phyloP scores from a whole-genome alignment of 2,329 filamentous ascomycete genomes.

The Beauveria varroae region DNA sequence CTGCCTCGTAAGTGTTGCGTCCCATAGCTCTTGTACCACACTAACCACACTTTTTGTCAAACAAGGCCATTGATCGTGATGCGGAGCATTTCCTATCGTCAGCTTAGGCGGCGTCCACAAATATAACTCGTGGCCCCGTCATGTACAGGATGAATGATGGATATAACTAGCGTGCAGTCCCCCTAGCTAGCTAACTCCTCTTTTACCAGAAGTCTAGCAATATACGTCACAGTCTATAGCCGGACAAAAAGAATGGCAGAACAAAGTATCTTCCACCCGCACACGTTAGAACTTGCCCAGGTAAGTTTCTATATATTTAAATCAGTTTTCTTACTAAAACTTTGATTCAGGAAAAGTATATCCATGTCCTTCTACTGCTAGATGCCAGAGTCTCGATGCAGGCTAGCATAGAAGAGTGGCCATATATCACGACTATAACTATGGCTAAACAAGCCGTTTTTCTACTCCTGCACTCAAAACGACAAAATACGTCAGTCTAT shows the following conservation, averaged over 20 bases:
- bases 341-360: not conserved
- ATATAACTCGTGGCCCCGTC: slow-evolving; percentile 22
- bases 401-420: not conserved
- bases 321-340: not conserved
- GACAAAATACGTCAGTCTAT: not conserved
- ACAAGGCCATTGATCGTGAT: slow-evolving; percentile 43
- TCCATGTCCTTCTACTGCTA: not conserved
- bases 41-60: not conserved
- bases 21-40: not conserved
- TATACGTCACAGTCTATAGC: not conserved
- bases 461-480: not conserved
- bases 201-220: not conserved
- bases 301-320: not conserved
- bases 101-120: slow-evolving; percentile 26
- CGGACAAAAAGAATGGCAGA: not conserved
- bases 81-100: slow-evolving; percentile 24
- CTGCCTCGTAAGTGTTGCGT: not conserved
- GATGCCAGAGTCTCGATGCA: not conserved
- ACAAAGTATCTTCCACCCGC: not conserved
- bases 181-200: not conserved
- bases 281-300: not conserved
- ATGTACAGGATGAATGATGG: too few relatives aligned
- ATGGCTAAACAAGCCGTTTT: not conserved
- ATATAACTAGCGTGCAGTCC: too few relatives aligned
- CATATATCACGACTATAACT: not conserved